These are phyloP conservation scores for Phytophthora pini DNA, from an alignment of 352 stramenopile genomes.

Conservation along the genomic window DNA sequence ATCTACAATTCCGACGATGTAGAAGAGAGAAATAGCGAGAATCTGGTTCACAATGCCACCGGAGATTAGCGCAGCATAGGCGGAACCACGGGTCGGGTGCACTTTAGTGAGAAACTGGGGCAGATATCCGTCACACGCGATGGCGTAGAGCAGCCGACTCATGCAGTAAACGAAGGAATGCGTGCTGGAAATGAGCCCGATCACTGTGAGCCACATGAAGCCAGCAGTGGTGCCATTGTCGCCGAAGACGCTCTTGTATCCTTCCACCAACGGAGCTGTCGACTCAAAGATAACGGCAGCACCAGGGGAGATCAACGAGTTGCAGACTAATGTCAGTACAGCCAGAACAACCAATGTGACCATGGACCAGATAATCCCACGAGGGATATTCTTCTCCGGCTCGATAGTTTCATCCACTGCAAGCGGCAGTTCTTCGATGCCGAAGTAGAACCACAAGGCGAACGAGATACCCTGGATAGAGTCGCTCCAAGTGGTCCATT, in stretches of 20 bases:
- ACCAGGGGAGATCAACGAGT: conserved; percentile 59
- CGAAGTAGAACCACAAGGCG: conserved; percentile 77
- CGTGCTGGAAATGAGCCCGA: conserved; percentile 64
- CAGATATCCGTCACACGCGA: conserved; percentile 67
- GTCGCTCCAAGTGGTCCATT: conserved; percentile 53
- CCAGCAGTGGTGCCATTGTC: conserved; percentile 62
- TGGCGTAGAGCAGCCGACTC: conserved; percentile 64
- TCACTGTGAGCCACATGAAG: conserved; percentile 73
- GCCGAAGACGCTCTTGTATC: conserved; percentile 78
- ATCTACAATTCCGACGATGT: conserved; percentile 60
- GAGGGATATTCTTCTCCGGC: conserved; percentile 72
- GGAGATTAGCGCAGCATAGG: conserved; percentile 54
- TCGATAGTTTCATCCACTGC: conserved; percentile 78
- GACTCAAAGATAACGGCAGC: conserved; percentile 43
- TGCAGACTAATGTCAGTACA: conserved; percentile 65
- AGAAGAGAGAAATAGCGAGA: conserved; percentile 62
- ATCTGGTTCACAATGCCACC: conserved; percentile 47
- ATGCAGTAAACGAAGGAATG: conserved; percentile 84
- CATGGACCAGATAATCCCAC: conserved; percentile 65
- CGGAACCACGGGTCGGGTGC: conserved; percentile 48
- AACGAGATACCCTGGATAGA: conserved; percentile 68
- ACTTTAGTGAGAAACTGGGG: conserved; percentile 62
- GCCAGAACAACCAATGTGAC: conserved; percentile 54
- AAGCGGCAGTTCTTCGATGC: conserved; percentile 78
- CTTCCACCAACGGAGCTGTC: conserved; percentile 54